Evolutionary conservation across 306 rosid species (phyloP).

Genomic region (Elaeagnus macrophylla): DNA sequence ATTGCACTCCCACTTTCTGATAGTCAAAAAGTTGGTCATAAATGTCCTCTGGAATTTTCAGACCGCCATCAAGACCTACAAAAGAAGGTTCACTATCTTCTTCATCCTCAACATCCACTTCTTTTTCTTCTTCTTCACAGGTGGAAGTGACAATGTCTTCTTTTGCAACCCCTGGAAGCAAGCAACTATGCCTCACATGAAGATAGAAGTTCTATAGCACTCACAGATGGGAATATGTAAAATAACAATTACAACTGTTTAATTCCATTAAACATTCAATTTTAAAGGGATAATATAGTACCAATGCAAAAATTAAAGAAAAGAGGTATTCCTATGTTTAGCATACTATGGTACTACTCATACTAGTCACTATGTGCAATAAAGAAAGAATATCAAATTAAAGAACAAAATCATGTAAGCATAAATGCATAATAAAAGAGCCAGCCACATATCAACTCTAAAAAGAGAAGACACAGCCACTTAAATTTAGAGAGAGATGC

Average conservation of each 20-base stretch:
- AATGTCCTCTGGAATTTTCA: constrained; percentile 59
- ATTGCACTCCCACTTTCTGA: constrained; percentile 94
- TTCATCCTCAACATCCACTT: constrained; percentile 37
- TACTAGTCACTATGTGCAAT: not conserved
- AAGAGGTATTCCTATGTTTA: not conserved
- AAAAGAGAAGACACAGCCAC: not conserved
- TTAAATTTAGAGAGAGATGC: constrained; percentile 1
- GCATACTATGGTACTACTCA: too few species aligned
- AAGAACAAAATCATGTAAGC: not conserved
- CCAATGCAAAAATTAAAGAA: not conserved
- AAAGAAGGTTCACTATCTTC: constrained; percentile 44
- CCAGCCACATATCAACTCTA: not conserved
- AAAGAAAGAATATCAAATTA: not conserved
- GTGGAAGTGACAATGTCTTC: constrained; percentile 35
- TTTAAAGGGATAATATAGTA: not conserved
- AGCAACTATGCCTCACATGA: constrained; percentile 17
- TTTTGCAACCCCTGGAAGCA: constrained; percentile 42
- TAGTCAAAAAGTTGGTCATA: constrained; percentile 86
- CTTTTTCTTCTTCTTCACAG: constrained; percentile 47
- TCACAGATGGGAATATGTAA: not conserved
- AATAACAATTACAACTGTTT: not conserved
- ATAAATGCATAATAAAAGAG: not conserved
- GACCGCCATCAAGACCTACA: constrained; percentile 81
- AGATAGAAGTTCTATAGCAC: constrained; percentile 4
- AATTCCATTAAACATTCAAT: not conserved